Percentiles rank a stretch among this genome's conserved stretches.
Conservation (phyloP, 331 rosid genomes). For the Spiraea crenata region DNA sequence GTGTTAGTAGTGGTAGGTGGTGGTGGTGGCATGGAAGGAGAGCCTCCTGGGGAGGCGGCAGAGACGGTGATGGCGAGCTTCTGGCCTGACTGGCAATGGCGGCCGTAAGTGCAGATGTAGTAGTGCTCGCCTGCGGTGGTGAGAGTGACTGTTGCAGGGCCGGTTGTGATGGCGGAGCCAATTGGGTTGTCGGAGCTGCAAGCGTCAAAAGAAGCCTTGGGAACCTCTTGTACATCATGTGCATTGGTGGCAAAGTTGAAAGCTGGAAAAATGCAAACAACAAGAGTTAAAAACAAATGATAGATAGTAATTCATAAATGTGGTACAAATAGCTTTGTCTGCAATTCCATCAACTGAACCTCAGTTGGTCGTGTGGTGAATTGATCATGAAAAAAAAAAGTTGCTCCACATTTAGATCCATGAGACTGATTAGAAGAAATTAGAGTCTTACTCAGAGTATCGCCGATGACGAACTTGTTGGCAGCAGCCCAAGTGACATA, state of each 20-base stretch:
- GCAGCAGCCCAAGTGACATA: conserved; percentile 35
- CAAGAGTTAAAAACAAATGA: background rate
- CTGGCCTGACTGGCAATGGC: conserved; percentile 42
- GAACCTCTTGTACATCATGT: conserved; percentile 34
- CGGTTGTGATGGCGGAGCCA: background rate
- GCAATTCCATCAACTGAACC: too few relatives aligned
- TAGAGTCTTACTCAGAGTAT: conserved; percentile 27
- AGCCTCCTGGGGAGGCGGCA: conserved; percentile 6
- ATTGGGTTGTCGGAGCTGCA: conserved; percentile 25
- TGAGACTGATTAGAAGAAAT: background rate
- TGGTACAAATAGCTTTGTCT: too few relatives aligned
- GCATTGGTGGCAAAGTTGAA: conserved; percentile 19
- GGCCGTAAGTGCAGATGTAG: conserved; percentile 41
- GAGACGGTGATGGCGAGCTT: conserved; percentile 42
- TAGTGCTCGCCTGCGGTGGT: conserved; percentile 25
- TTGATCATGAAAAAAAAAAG: background rate
- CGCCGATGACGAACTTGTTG: conserved; percentile 27
- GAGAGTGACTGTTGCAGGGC: conserved; percentile 36
- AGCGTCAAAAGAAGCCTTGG: conserved; percentile 34
- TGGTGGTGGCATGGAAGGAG: background rate
- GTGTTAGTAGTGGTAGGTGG: conserved; percentile 8
- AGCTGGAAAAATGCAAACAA: conserved; percentile 4
- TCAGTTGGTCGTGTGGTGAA: too few relatives aligned
- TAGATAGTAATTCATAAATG: background rate
- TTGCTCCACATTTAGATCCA: background rate